A percentile compares a stretch with the other conserved stretches of the same genome.
phyloP scores from a whole-genome alignment of 2,329 filamentous ascomycete genomes.

The Sphaerostilbella broomeana region DNA sequence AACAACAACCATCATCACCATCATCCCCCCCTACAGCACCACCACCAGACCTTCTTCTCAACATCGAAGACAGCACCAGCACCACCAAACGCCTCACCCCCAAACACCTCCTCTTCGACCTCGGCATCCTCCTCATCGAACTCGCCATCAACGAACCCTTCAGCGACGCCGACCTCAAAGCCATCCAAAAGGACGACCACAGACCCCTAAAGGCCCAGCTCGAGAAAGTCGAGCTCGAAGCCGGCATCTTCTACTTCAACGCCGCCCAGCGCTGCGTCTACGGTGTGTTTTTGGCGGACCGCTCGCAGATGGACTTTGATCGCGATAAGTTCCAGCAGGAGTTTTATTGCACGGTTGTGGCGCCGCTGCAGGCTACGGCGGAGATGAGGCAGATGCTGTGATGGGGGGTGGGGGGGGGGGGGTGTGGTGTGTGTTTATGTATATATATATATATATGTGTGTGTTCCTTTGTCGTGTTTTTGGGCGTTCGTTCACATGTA shows the following conservation, averaged over 20 bases:
- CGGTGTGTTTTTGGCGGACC: slow-evolving; percentile 6
- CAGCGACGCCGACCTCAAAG: slow-evolving; percentile 1
- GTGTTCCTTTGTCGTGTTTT: no score
- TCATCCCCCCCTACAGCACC: neutral
- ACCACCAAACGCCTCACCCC: neutral
- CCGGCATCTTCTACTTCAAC: slow-evolving; percentile 8
- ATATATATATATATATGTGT: no score
- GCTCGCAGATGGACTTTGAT: slow-evolving; percentile 7
- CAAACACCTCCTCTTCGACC: slow-evolving; percentile 6
- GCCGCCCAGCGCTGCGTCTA: slow-evolving; percentile 8
- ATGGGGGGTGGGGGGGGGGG: no score
- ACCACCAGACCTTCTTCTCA: neutral
- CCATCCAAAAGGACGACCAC: slow-evolving; percentile 4
- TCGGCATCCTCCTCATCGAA: slow-evolving; percentile 10
- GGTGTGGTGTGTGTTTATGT: no score
- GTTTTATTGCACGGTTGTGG: slow-evolving; percentile 7
- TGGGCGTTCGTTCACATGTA: no score
- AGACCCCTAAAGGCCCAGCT: slow-evolving; percentile 2
- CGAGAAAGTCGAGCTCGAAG: slow-evolving; percentile 3
- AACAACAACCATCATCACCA: slow-evolving; percentile 2
- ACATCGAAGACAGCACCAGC: no score
- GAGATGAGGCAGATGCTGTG: no score
- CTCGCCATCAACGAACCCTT: slow-evolving; percentile 8
- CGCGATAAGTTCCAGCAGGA: slow-evolving; percentile 8
- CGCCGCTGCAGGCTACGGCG: slow-evolving; percentile 7